These are phyloP conservation scores for Ophiosphaerella korrae DNA, from an alignment of 2,329 filamentous ascomycete genomes.

Conservation along the genomic window DNA sequence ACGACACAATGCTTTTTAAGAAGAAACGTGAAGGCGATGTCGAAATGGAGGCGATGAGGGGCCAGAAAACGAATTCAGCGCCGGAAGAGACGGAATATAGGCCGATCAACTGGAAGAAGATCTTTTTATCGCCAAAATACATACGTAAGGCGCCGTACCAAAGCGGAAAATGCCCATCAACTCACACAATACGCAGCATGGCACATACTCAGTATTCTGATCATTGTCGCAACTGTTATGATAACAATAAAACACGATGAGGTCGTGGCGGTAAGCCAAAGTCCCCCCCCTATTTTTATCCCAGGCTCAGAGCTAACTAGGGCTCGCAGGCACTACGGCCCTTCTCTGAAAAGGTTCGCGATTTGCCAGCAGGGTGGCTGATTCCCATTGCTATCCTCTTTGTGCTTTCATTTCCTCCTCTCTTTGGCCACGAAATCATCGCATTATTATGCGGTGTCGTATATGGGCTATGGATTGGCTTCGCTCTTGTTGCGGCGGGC, in stretches of 20 bases:
- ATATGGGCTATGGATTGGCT: constrained; percentile 43
- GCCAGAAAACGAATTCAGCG: constrained; percentile 21
- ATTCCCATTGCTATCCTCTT: constrained; percentile 43
- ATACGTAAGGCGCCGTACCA: constrained; percentile 31
- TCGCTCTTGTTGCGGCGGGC: constrained; percentile 40
- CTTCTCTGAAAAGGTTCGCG: constrained; percentile 41
- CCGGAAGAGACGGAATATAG: constrained; percentile 41
- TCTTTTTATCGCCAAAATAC: constrained; percentile 42
- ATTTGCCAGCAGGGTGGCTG: constrained; percentile 43
- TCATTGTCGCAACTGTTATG: constrained; percentile 34
- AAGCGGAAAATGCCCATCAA: background rate
- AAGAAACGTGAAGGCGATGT: constrained; percentile 34
- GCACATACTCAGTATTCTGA: constrained; percentile 37
- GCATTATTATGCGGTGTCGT: constrained; percentile 43
- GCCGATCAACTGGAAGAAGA: constrained; percentile 41
- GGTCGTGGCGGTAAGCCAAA: constrained; percentile 35
- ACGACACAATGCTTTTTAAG: constrained; percentile 21
- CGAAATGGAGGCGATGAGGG: constrained; percentile 35
- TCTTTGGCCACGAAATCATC: constrained; percentile 43
- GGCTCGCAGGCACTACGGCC: constrained; percentile 35
- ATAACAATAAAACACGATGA: constrained; percentile 38
- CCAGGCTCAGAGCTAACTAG: constrained; percentile 11
- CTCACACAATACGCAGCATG: constrained; percentile 32
- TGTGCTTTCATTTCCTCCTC: constrained; percentile 42
- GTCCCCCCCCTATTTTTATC: background rate